Base-by-base conservation (phyloP, 1,284 basidiomycete species). In the Tilletia indica region DNA sequence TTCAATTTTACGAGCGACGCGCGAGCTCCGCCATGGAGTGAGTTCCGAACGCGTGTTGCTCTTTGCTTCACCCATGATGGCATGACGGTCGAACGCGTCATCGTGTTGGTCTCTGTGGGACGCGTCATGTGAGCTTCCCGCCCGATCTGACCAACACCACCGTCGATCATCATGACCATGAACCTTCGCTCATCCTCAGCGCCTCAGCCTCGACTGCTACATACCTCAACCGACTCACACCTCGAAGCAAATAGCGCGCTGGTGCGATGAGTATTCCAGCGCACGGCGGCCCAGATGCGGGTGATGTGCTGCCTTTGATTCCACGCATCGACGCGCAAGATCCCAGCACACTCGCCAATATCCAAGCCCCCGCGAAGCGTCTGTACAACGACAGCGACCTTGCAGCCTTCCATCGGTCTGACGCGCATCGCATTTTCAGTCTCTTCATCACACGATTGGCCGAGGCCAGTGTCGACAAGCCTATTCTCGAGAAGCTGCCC, bases 321-420 rank as follows among this genome's bases (percentile, higher is more conserved):
- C 68, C 77, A 1, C 67, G 31, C 14, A 80, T 80, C 56, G 61
- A 70, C 2, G 48, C 70, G 4, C 36, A 31, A 49, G 45, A 69
- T 47, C 12, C 68, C 0, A 36, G 69, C 0, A 74, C 73, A 11
- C 67, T 74, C 12, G 39, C 63, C 9, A 39, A 66, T 73, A 79
- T 63, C 70, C 54, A 39, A 8, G 45, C 58, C 5, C 81, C 81
- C 4, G 69, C 74, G 70, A 79, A 80, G 68, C 69, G 72, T 48
- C 85, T 86, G 74, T 74, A 73, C 45, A 80, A 75, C 12, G 81
- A 83, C 11, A 68, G 70, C 19, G 85, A 86, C 69, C 75, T 85
- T 16, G 70, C 73, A 0, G 48, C 72, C 2, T 86, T 85, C 84
- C 70, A 74, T 21, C 64, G 70, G 4, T 82, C 78, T 4, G 68